Percentiles rank a stretch among this genome's conserved stretches.
Evolutionary conservation across 495 filamentous ascomycete species (phyloP).

Genomic region (Aspergillus baeticus): DNA sequence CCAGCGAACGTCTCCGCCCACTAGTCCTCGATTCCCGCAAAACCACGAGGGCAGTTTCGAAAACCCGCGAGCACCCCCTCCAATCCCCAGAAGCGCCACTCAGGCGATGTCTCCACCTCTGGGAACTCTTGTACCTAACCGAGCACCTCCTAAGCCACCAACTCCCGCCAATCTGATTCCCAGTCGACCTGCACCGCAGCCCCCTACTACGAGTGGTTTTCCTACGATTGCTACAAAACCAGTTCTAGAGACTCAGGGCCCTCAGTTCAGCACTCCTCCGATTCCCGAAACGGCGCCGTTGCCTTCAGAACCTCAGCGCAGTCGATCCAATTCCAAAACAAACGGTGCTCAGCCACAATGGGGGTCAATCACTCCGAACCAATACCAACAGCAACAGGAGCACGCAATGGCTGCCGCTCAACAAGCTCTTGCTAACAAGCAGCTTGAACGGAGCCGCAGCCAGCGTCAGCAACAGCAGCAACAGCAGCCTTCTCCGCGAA

Average conservation of each 20-base stretch:
- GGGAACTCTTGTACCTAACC: slow-evolving; percentile 40
- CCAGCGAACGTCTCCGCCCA: slow-evolving; percentile 66
- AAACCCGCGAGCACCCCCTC: slow-evolving; percentile 90
- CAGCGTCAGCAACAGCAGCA: slow-evolving; percentile 58
- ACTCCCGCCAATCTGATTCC: slow-evolving; percentile 30
- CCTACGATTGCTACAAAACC: slow-evolving; percentile 18
- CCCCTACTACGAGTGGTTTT: slow-evolving; percentile 39
- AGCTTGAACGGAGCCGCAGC: slow-evolving; percentile 64
- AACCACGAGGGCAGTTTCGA: slow-evolving; percentile 94
- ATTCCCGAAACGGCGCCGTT: slow-evolving; percentile 55
- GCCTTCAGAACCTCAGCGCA: slow-evolving; percentile 49
- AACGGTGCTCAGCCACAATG: slow-evolving; percentile 39
- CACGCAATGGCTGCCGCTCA: slow-evolving; percentile 73
- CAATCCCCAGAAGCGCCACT: slow-evolving; percentile 64
- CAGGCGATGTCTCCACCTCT: slow-evolving; percentile 32
- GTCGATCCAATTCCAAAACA: slow-evolving; percentile 38
- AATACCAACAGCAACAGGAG: slow-evolving; percentile 85
- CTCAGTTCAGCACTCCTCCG: slow-evolving; percentile 30
- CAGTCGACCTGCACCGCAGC: slow-evolving; percentile 49
- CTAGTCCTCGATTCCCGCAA: slow-evolving; percentile 88
- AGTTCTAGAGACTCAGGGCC: slow-evolving; percentile 24
- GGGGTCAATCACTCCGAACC: slow-evolving; percentile 38
- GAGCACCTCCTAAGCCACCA: slow-evolving; percentile 46
- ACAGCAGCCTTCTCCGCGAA: slow-evolving; percentile 24
- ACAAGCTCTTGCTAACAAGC: slow-evolving; percentile 57